Percentiles rank a stretch among this genome's conserved stretches.
Conservation (phyloP, 805 yeast species). For the Candida maltosa region DNA sequence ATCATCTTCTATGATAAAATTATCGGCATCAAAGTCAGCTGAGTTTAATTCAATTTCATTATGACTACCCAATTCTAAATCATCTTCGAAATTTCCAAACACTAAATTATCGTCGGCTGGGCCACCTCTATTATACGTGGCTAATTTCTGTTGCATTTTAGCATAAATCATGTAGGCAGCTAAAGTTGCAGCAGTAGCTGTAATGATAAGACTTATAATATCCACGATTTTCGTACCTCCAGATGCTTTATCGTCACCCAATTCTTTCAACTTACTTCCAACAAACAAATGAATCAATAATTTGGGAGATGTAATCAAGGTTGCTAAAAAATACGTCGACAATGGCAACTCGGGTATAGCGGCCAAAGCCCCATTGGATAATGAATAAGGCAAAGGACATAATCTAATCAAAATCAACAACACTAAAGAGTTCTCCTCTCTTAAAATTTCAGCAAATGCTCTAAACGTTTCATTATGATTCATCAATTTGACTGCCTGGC, state of each 20-base stretch:
- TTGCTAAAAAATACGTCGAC: constrained; percentile 64
- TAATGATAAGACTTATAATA: constrained; percentile 53
- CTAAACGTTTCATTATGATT: constrained; percentile 60
- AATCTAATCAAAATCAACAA: constrained; percentile 71
- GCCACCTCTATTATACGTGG: constrained; percentile 19
- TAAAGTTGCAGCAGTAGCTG: constrained; percentile 49
- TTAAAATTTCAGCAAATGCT: constrained; percentile 71
- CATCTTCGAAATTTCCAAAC: constrained; percentile 41
- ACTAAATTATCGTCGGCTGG: constrained; percentile 26
- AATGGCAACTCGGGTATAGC: constrained; percentile 75
- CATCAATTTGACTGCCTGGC: constrained; percentile 59
- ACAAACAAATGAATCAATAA: constrained; percentile 70
- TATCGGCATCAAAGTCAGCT: constrained; percentile 37
- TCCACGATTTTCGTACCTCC: constrained; percentile 56
- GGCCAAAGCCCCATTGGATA: constrained; percentile 90
- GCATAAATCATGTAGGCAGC: constrained; percentile 69
- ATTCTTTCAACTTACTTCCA: constrained; percentile 68
- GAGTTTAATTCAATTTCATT: constrained; percentile 31
- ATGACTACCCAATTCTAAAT: constrained; percentile 26
- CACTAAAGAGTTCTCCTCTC: constrained; percentile 61
- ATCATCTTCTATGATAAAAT: constrained; percentile 38
- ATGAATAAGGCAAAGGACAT: constrained; percentile 91
- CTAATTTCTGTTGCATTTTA: constrained; percentile 42
- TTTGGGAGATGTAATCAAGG: constrained; percentile 78
- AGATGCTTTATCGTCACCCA: constrained; percentile 57